These are phyloP conservation scores for Macadamia integrifolia DNA, from an alignment of 164 flowering plant species.

Conservation along the genomic window DNA sequence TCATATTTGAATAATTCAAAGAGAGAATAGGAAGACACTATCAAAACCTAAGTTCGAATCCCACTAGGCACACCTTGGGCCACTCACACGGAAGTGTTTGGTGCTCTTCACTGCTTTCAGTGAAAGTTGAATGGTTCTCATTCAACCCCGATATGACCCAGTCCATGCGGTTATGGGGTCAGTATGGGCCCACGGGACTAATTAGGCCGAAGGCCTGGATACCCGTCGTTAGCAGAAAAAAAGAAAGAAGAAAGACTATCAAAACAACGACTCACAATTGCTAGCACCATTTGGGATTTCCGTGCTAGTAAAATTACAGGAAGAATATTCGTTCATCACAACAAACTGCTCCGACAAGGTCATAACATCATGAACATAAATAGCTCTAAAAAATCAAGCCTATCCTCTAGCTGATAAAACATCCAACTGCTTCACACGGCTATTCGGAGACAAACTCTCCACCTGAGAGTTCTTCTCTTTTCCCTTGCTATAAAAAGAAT, in stretches of 20 bases:
- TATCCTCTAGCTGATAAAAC: conserved; percentile 29
- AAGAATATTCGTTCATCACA: neutral
- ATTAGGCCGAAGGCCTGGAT: too few species aligned
- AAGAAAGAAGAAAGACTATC: neutral
- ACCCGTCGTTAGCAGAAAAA: neutral
- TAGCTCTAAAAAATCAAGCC: conserved; percentile 1
- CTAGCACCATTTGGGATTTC: neutral
- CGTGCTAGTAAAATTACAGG: conserved; percentile 3
- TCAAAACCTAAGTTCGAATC: too few species aligned
- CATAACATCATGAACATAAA: conserved; percentile 7
- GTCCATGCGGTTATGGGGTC: too few species aligned
- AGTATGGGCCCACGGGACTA: too few species aligned
- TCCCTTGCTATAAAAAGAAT: conserved; percentile 7
- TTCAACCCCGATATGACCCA: too few species aligned
- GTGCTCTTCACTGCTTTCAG: too few species aligned
- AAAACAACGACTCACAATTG: neutral
- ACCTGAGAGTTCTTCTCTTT: conserved; percentile 3
- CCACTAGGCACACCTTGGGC: too few species aligned
- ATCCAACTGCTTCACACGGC: conserved; percentile 17
- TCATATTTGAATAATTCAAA: too few species aligned
- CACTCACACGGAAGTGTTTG: too few species aligned
- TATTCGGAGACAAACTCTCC: conserved; percentile 9
- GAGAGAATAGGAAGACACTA: neutral
- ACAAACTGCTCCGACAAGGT: conserved; percentile 3
- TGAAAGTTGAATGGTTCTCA: too few species aligned